A percentile compares a stretch with the other conserved stretches of the same genome.
Conservation (phyloP, 2,329 filamentous ascomycete genomes). For the Alternaria viburni region DNA sequence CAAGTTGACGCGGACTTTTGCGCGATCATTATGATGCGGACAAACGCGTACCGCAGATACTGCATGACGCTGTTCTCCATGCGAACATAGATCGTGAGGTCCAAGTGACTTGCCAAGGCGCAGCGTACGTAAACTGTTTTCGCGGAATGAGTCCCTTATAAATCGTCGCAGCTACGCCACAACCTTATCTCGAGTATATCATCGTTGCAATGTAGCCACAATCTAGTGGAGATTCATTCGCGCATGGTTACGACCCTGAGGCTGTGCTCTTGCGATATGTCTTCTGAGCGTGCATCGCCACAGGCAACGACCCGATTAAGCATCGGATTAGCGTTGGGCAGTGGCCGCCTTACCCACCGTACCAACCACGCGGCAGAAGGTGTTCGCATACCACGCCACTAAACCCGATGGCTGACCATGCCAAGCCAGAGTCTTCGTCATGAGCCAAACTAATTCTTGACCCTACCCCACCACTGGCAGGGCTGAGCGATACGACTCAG, state of each 20-base stretch:
- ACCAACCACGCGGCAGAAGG: conserved; percentile 1
- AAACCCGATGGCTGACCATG: neutral
- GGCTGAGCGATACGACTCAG: conserved; percentile 8
- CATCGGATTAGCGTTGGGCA: neutral
- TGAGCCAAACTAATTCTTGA: conserved; percentile 1
- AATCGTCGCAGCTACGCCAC: neutral
- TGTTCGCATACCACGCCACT: conserved; percentile 1
- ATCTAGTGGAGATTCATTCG: neutral
- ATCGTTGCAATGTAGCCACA: neutral
- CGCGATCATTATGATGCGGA: neutral
- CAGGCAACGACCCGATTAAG: neutral
- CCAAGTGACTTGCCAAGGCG: neutral
- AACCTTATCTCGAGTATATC: neutral
- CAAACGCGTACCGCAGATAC: neutral
- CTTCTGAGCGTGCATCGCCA: conserved; percentile 7
- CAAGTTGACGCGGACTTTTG: neutral
- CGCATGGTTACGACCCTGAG: neutral
- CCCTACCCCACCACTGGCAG: conserved; percentile 5
- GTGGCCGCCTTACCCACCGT: conserved; percentile 1
- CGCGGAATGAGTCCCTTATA: neutral
- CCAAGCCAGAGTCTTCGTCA: conserved; percentile 9
- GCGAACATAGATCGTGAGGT: neutral
- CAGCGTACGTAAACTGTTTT: neutral
- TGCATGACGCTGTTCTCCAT: neutral
- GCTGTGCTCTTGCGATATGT: conserved; percentile 1